Evolutionary conservation across 331 rosid genomes (phyloP), one percentile per base, ranked within the genome.

Genomic region (Quercus tomentella): DNA sequence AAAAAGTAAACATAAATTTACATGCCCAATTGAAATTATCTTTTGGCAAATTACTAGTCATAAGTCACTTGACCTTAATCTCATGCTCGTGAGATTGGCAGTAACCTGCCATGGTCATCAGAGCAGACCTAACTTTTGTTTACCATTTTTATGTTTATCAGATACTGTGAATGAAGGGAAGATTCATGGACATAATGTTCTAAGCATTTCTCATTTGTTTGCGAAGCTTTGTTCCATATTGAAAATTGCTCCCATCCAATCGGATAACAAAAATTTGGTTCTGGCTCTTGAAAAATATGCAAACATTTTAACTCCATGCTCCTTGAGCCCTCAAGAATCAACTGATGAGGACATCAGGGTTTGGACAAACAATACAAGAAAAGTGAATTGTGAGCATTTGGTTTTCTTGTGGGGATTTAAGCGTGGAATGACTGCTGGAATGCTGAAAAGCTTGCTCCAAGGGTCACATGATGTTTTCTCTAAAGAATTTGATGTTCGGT

Each of bases 371-470:
- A 85, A 77, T 22, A 37, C 86, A 76, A 87, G 82, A 84, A 90
- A 80, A 78, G 86, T 91, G 66, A 86, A 78, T 67, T 79, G 86
- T 69, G 83, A 84, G 60, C 79, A 92, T 56, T 76, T 90, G 83
- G 90, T 90, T 62, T 91, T 92, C 91, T 58, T 92, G 78, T 91
- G 98, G 98, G 97, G 97, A 81, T 93, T 89, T 72, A 77, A 85
- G 54, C 57, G 31, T 45, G 89, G 91, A 25, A 70, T 78, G 77
- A 94, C 96, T 6, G 92, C 97, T 3, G 83, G 89, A 75, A 85
- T 28, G 81, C 79, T 92, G 72, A 92, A 89, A 90, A 75, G 79
- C 67, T 61, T 81, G 60, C 90, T 92, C 60, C 80, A 73, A 2
- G 71, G 80, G 22, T 85, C 97, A 17, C 94, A 91, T n/a, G 75